Base-by-base conservation (phyloP, 2,329 filamentous ascomycete genomes). In the Penicillium sumatraense region DNA sequence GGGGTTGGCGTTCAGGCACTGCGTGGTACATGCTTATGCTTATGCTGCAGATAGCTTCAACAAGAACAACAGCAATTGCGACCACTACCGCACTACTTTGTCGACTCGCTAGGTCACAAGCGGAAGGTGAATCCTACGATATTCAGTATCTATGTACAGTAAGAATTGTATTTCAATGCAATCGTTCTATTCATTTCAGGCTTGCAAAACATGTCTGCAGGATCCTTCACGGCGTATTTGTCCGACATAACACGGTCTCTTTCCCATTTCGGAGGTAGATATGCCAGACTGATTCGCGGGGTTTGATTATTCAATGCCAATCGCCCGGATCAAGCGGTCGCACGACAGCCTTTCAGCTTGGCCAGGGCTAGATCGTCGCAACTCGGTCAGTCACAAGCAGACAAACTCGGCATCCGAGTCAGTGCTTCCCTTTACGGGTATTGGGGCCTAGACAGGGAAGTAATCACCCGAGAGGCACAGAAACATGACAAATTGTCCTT, bases 401-500 rank as follows among this genome's bases (percentile, higher is more conserved):
- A 35, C 16, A 11, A 49, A 41, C 29, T 48, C 24, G 16, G 31
- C 36, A 51, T 55, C 38, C 50, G 33, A 53, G 51, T 59, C 49
- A 27, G 31, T 33, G 24, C 23, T 44, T 44, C 27, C 14, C 13
- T 3, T 41, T 18, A 23, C 20, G 14, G 27, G 13, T 11, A 8
- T 21, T 49, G 11, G 51, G 6, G 24, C 36, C 24, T 38, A 16
- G 33, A 38, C 35, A 20, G 38, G 33, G 24, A 46, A 48, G 49
- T 54, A 55, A 51, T 27, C 36, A 52, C 48, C 56, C 56, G 53
- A 51, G 16, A 33, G 45, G 18, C 16, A 16, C 14, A 33, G 44
- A 21, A 62, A 60, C 53, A 9, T 55, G 50, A 48, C 54, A 50
- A 60, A 53, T 63, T 33, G 9, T 10, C n/a, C n/a, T n/a, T n/a